Evolutionary conservation across 2,329 filamentous ascomycete species (phyloP), one percentile per base, ranked within the genome.

Genomic region (Talaromyces amestolkiae): DNA sequence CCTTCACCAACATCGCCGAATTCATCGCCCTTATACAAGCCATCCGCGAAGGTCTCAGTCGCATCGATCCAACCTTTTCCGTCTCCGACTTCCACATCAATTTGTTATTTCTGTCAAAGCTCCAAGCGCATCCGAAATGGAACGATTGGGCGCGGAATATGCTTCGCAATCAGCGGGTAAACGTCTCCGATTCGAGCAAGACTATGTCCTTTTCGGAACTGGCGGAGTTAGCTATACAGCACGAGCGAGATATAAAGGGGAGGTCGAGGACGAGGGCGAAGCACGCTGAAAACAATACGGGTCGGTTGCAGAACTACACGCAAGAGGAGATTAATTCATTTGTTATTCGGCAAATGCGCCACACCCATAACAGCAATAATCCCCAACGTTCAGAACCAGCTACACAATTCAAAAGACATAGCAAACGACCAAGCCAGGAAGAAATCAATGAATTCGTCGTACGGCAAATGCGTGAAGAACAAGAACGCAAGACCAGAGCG

Each of bases 401-500:
- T 6, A 68, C 49, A 43, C 58, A 58, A 27, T 3, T 31, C 24
- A 49, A 47, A 24, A 66, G 69, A 1, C 70, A 74, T 56, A 54
- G 37, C 22, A 73, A 73, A 54, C 67, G 67, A 24, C 72, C 72
- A 4, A 74, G 72, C 39, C 72, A 73, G 65, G 72, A 72, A 61
- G 70, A 73, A 61, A 73, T 73, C 64, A 74, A 73, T 47, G 69
- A 73, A 56, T 73, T 72, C 51, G 72, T 73, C 31, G 66, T 72
- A 7, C 69, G 68, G 10, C 71, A 74, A 58, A 73, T 73, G 72
- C 70, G 68, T 22, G 68, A 65, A 37, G 72, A 73, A 43, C 67
- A 70, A 19, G 70, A 73, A 58, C 65, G 64, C 8, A 68, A 65
- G 24, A 70, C 66, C 6, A 68, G 69, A 51, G 60, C 37, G 31